A percentile compares a stretch with the other conserved stretches of the same genome.
phyloP scores from a whole-genome alignment of 352 stramenopile genomes.

The Phytophthora meadii region DNA sequence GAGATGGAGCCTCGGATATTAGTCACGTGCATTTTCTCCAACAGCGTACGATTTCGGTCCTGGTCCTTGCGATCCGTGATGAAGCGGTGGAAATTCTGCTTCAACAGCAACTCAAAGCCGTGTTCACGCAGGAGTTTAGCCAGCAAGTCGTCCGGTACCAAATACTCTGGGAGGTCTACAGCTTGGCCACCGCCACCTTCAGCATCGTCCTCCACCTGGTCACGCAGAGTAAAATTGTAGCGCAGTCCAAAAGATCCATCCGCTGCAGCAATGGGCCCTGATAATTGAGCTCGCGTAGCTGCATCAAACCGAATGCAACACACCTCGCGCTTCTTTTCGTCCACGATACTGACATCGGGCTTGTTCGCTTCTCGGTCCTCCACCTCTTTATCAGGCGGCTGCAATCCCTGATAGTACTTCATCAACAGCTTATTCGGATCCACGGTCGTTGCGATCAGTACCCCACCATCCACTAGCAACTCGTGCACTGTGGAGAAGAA shows the following conservation, averaged over 20 bases:
- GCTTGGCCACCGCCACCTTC: constrained; percentile 63
- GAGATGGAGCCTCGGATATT: constrained; percentile 87
- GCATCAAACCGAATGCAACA: constrained; percentile 84
- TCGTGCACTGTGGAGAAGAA: constrained; percentile 96
- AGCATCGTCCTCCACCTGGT: constrained; percentile 65
- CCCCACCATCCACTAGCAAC: constrained; percentile 92
- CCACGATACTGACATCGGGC: constrained; percentile 68
- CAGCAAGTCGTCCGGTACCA: constrained; percentile 88
- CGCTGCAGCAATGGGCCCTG: constrained; percentile 39
- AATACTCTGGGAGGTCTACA: constrained; percentile 91
- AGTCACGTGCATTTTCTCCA: constrained; percentile 89
- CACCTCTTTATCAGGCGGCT: constrained; percentile 32
- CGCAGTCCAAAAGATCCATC: constrained; percentile 83
- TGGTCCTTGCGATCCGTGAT: constrained; percentile 78
- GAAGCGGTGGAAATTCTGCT: constrained; percentile 89
- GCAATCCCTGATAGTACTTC: constrained; percentile 82
- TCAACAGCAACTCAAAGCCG: constrained; percentile 81
- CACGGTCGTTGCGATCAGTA: constrained; percentile 98
- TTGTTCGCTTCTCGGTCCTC: constrained; percentile 29
- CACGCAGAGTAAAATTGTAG: constrained; percentile 92
- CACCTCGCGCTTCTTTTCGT: constrained; percentile 79
- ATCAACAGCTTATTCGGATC: constrained; percentile 93
- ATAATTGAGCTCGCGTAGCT: constrained; percentile 50
- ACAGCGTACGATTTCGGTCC: constrained; percentile 68
- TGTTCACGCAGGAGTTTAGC: constrained; percentile 68